Evolutionary conservation across 2,329 filamentous ascomycete species (phyloP).

Genomic region (Apiospora phragmitis): DNA sequence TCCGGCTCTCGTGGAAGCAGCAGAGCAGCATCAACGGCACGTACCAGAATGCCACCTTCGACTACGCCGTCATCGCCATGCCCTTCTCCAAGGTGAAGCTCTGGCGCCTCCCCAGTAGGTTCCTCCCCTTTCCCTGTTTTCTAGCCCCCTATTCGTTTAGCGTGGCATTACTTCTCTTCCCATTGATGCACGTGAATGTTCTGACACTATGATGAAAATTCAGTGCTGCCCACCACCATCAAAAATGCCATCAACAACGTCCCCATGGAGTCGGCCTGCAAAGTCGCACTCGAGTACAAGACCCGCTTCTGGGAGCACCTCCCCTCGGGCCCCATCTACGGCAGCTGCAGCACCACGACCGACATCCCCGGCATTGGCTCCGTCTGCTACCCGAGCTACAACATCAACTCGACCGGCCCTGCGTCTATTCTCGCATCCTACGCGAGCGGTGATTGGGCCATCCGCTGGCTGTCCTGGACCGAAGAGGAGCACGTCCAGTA

Average conservation of each 20-base stretch:
- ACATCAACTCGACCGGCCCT: conserved; percentile 63
- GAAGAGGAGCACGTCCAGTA: conserved; percentile 64
- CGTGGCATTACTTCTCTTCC: neutral
- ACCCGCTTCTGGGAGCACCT: conserved; percentile 61
- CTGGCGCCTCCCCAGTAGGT: conserved; percentile 53
- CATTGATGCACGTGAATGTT: no score
- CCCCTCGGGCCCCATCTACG: conserved; percentile 54
- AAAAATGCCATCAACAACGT: conserved; percentile 48
- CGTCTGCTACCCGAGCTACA: conserved; percentile 68
- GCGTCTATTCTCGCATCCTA: conserved; percentile 65
- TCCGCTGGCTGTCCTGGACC: conserved; percentile 44
- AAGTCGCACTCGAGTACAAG: conserved; percentile 67
- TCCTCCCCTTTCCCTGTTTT: neutral
- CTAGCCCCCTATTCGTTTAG: no score
- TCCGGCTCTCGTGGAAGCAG: conserved; percentile 60
- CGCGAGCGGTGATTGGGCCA: conserved; percentile 42
- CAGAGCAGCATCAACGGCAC: conserved; percentile 40
- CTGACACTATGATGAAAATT: no score
- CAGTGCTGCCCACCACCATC: conserved; percentile 40
- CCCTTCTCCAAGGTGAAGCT: conserved; percentile 65
- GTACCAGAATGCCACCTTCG: conserved; percentile 48
- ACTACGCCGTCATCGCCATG: conserved; percentile 66
- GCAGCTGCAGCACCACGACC: conserved; percentile 57
- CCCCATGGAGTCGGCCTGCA: conserved; percentile 48
- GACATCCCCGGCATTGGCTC: conserved; percentile 62